Conservation (phyloP, 768 basidiomycete genomes). For the Chalciporus sphaerocephalus region DNA sequence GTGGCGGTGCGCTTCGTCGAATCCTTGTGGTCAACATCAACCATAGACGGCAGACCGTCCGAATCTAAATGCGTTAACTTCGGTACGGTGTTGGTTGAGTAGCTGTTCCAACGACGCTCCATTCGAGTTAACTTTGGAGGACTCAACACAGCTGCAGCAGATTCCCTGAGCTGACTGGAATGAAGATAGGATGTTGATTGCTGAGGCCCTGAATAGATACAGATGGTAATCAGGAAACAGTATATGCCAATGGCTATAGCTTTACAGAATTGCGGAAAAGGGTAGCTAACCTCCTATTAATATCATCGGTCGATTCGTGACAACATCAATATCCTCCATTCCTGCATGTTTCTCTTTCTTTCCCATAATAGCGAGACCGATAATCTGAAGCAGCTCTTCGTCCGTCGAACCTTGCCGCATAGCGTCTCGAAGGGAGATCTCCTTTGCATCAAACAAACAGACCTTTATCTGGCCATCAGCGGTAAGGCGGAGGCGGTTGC, state of each 20-base stretch:
- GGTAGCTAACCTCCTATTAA: slow-evolving; percentile 86
- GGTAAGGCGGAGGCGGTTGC: slow-evolving; percentile 81
- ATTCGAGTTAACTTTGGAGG: not conserved
- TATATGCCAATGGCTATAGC: slow-evolving; percentile 14
- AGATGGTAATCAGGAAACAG: slow-evolving; percentile 20
- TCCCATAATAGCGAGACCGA: slow-evolving; percentile 58
- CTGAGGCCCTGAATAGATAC: slow-evolving; percentile 21
- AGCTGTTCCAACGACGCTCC: slow-evolving; percentile 24
- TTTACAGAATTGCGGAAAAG: slow-evolving; percentile 22
- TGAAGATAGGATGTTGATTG: slow-evolving; percentile 4
- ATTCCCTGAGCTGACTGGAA: not conserved
- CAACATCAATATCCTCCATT: slow-evolving; percentile 76
- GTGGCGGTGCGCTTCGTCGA: slow-evolving; percentile 65
- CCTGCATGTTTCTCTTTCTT: slow-evolving; percentile 83
- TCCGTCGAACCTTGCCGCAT: slow-evolving; percentile 65
- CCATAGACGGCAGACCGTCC: slow-evolving; percentile 74
- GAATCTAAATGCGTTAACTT: slow-evolving; percentile 71
- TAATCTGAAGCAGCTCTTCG: slow-evolving; percentile 52
- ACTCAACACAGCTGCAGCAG: not conserved
- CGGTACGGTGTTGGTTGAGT: slow-evolving; percentile 3
- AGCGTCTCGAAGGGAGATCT: slow-evolving; percentile 75
- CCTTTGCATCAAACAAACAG: slow-evolving; percentile 81
- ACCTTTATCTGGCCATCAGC: slow-evolving; percentile 92
- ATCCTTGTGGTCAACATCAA: slow-evolving; percentile 67
- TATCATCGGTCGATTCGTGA: slow-evolving; percentile 84